Evolutionary conservation across 2,329 filamentous ascomycete species (phyloP).

Genomic region (Pseudocercospora cruenta): DNA sequence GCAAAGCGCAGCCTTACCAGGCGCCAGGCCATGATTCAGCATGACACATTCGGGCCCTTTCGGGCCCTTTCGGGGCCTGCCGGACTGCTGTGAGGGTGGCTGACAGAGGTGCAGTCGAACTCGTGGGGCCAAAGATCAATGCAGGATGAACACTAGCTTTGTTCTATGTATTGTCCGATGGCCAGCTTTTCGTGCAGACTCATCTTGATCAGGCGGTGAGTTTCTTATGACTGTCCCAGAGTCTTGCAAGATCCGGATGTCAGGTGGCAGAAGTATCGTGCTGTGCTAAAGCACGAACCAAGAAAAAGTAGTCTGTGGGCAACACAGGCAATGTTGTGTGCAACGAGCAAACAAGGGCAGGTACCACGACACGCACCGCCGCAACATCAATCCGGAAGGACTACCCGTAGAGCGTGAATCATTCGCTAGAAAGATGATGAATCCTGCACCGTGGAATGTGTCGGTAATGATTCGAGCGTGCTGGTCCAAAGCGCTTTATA

Average conservation of each 20-base stretch:
- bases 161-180: neutral
- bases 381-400: neutral
- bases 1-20: neutral
- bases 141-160: neutral
- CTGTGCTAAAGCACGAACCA: neutral
- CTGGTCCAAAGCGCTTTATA: neutral
- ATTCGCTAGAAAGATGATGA: neutral
- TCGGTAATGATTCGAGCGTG: neutral
- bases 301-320: neutral
- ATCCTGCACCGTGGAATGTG: neutral
- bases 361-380: neutral
- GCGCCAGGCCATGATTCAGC: neutral
- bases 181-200: neutral
- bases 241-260: neutral
- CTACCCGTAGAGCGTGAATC: neutral
- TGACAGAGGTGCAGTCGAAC: neutral
- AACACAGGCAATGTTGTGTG: neutral
- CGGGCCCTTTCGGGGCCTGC: neutral
- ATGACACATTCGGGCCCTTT: neutral
- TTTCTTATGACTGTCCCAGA: neutral
- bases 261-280: neutral
- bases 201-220: neutral
- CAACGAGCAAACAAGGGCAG: constrained; percentile 4
- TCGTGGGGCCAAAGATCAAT: neutral
- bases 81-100: neutral